Conservation (phyloP, 78 protist species). For the Cavenderia fasciculata region DNA sequence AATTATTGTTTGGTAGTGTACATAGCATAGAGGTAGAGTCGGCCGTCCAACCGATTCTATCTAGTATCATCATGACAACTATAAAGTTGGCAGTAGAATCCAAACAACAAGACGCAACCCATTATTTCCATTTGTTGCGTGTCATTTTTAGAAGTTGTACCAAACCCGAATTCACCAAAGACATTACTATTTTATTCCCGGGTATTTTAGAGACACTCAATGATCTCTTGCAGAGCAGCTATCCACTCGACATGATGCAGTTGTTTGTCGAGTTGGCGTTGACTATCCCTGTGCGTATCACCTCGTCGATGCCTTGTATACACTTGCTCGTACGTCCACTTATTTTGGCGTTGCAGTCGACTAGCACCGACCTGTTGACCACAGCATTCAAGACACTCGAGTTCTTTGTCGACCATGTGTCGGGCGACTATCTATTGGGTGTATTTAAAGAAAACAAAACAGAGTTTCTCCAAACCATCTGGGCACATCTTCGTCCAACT, state of each 20-base stretch:
- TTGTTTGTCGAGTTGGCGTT: conserved; percentile 92
- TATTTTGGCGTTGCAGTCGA: conserved; percentile 82
- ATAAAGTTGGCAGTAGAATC: conserved; percentile 27
- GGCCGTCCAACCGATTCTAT: conserved; percentile 17
- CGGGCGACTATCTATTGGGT: conserved; percentile 82
- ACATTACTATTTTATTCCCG: conserved; percentile 31
- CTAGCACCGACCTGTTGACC: conserved; percentile 1
- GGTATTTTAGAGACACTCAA: conserved; percentile 81
- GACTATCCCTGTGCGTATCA: conserved; percentile 90
- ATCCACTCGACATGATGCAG: conserved; percentile 44
- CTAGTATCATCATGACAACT: neutral
- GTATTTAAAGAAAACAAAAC: conserved; percentile 21
- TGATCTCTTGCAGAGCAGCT: conserved; percentile 41
- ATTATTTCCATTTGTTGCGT: conserved; percentile 19
- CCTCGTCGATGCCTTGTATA: conserved; percentile 85
- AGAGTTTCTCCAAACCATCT: conserved; percentile 39
- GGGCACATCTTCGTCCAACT: conserved; percentile 77
- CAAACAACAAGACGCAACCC: conserved; percentile 2
- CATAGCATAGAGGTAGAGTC: neutral
- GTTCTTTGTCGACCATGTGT: conserved; percentile 86
- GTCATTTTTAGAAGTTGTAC: conserved; percentile 11
- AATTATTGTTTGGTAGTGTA: conserved; percentile 7
- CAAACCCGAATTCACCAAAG: conserved; percentile 38
- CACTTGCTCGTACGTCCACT: conserved; percentile 87
- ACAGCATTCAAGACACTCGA: conserved; percentile 82